phyloP scores from a whole-genome alignment of 352 stramenopile genomes.

The Pythium guiyangense region DNA sequence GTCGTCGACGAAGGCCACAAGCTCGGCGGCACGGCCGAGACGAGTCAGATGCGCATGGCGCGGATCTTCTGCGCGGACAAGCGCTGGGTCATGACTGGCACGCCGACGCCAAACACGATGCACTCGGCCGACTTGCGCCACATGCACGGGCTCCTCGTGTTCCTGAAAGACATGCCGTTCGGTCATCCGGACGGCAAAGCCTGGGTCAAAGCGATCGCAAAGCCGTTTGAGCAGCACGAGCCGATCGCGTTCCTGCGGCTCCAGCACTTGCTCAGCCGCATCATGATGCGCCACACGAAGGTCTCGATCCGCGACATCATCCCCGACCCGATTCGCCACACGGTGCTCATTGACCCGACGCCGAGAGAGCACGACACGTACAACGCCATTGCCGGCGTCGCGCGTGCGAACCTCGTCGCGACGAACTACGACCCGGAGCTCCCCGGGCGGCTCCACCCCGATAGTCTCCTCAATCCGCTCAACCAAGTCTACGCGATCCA shows the following conservation, averaged over 20 bases:
- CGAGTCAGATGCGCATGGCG: constrained; percentile 80
- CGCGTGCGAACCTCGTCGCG: constrained; percentile 68
- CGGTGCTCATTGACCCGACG: constrained; percentile 59
- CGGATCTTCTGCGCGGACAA: constrained; percentile 74
- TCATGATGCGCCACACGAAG: constrained; percentile 96
- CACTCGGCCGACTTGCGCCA: constrained; percentile 84
- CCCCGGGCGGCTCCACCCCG: constrained; percentile 48
- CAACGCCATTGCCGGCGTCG: constrained; percentile 56
- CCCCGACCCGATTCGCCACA: constrained; percentile 38
- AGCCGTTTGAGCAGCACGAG: constrained; percentile 63
- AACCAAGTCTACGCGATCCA: constrained; percentile 57
- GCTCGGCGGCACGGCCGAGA: constrained; percentile 63
- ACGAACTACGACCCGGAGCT: constrained; percentile 69
- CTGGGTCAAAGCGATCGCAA: constrained; percentile 74
- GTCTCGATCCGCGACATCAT: constrained; percentile 74
- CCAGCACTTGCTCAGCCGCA: constrained; percentile 75
- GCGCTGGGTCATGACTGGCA: constrained; percentile 97
- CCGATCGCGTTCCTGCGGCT: constrained; percentile 65
- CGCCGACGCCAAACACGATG: constrained; percentile 89
- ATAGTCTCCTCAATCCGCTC: constrained; percentile 75
- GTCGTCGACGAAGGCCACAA: constrained; percentile 97
- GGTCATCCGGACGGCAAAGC: constrained; percentile 64
- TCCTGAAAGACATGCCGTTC: constrained; percentile 88
- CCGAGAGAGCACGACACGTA: constrained; percentile 67
- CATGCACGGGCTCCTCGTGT: constrained; percentile 89